Conservation (phyloP, 2,329 filamentous ascomycete genomes). For the Amylocarpus encephaloides region DNA sequence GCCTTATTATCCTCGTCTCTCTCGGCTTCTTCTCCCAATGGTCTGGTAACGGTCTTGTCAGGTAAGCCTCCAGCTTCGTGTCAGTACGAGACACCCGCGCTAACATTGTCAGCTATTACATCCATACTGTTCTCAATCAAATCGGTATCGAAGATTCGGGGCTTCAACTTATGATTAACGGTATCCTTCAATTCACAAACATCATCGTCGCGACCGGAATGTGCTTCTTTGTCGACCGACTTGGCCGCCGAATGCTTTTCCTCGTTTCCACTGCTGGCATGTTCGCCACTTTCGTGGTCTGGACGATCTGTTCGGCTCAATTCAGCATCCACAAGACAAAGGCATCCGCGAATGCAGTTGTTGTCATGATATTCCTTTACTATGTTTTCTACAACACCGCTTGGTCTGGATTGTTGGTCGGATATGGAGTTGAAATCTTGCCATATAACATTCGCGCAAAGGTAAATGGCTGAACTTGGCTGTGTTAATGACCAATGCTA, state of each 20-base stretch:
- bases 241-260: slow-evolving; percentile 26
- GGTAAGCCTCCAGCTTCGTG: slow-evolving; percentile 1
- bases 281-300: slow-evolving; percentile 29
- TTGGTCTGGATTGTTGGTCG: slow-evolving; percentile 24
- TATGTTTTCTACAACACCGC: slow-evolving; percentile 37
- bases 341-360: slow-evolving; percentile 23
- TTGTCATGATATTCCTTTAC: slow-evolving; percentile 45
- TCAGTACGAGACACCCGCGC: background rate
- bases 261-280: slow-evolving; percentile 23
- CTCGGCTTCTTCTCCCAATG: slow-evolving; percentile 52
- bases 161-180: slow-evolving; percentile 35
- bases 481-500: background rate
- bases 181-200: slow-evolving; percentile 20
- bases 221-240: slow-evolving; percentile 28
- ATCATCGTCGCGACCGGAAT: slow-evolving; percentile 23
- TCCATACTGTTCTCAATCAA: slow-evolving; percentile 32
- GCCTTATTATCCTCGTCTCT: slow-evolving; percentile 46
- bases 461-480: slow-evolving; percentile 3
- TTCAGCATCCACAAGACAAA: slow-evolving; percentile 14
- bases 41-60: slow-evolving; percentile 46
- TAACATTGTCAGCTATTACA: slow-evolving; percentile 29
- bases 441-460: slow-evolving; percentile 30
- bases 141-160: slow-evolving; percentile 34
- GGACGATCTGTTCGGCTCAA: slow-evolving; percentile 25
- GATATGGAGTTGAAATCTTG: slow-evolving; percentile 26